These are phyloP conservation scores for Stachybotrys elegans DNA, from an alignment of 2,329 filamentous ascomycete genomes.

Conservation along the genomic window DNA sequence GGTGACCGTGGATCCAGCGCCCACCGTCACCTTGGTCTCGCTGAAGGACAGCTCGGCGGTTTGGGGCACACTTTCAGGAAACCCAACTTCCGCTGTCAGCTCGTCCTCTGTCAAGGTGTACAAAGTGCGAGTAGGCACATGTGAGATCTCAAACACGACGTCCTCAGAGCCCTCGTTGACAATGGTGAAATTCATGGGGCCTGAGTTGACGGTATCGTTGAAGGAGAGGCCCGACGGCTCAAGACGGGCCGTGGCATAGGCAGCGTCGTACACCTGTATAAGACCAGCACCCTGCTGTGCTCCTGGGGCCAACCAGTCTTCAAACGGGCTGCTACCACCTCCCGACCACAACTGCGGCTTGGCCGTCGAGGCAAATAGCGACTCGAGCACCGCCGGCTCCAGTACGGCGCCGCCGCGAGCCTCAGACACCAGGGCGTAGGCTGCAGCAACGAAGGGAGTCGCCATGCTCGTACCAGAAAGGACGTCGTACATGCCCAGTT, in stretches of 20 bases:
- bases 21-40: conserved; percentile 30
- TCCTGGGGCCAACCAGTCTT: conserved; percentile 34
- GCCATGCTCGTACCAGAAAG: conserved; percentile 13
- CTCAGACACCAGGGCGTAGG: conserved; percentile 22
- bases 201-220: conserved; percentile 49
- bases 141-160: conserved; percentile 41
- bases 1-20: conserved; percentile 14
- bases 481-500: conserved; percentile 9
- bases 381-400: conserved; percentile 28
- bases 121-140: conserved; percentile 39
- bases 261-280: conserved; percentile 36
- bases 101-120: conserved; percentile 33
- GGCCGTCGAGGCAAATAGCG: conserved; percentile 36
- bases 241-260: conserved; percentile 44
- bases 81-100: neutral
- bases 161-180: conserved; percentile 39
- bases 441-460: conserved; percentile 8
- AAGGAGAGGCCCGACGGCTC: conserved; percentile 47
- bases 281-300: conserved; percentile 44
- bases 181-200: conserved; percentile 41
- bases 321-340: conserved; percentile 10
- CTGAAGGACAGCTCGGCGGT: conserved; percentile 25
- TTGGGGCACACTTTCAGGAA: conserved; percentile 3
- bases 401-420: conserved; percentile 38
- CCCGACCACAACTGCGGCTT: conserved; percentile 35